Base-by-base conservation (phyloP, 306 rosid genomes). In the Purshia tridentata region DNA sequence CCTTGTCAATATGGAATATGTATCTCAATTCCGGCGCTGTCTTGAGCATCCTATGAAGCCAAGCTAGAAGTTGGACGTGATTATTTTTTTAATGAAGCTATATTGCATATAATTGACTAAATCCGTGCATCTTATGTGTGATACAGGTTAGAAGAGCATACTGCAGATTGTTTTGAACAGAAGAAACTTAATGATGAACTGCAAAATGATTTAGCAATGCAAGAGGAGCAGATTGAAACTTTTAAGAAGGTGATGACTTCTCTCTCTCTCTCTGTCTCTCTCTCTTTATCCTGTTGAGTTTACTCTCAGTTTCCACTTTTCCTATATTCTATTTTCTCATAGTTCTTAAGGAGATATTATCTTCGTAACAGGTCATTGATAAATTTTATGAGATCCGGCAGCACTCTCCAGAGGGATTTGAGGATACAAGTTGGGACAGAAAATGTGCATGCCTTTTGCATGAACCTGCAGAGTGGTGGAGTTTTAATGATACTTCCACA, bases 371-470 rank as follows among this genome's bases (percentile, higher is more conserved):
- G 98, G 91, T 89, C 20, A 70, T 94, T 29, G 78, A 81, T 76
- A 91, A 91, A 75, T 91, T 94, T 84, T 84, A 86, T 68, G 89
- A 88, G 85, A 88, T 94, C 83, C 91, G 85, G 80, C 92, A 85
- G 74, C 73, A 74, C 62, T 82, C 89, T 66, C 48, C 64, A 10
- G 67, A 83, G 75, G 86, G 64, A 63, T 80, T 62, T 71, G 87
- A 71, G 72, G 89, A 81, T 77, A 54, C 78, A 12, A 81, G 87
- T 76, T 94, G 92, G 99, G 90, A 89, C 65, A 84, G 81, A 52
- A 94, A 89, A 81, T 88, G 93, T 77, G 68, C 71, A 63, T 80
- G 86, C 76, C 99, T 94, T 83, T 81, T 91, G 88, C 86, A 78
- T 76, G 97, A 91, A 83, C 86, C 93, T 49, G 73, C 74, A 65